Conservation (phyloP, 2,329 filamentous ascomycete species). For the Botryotinia narcissicola region DNA sequence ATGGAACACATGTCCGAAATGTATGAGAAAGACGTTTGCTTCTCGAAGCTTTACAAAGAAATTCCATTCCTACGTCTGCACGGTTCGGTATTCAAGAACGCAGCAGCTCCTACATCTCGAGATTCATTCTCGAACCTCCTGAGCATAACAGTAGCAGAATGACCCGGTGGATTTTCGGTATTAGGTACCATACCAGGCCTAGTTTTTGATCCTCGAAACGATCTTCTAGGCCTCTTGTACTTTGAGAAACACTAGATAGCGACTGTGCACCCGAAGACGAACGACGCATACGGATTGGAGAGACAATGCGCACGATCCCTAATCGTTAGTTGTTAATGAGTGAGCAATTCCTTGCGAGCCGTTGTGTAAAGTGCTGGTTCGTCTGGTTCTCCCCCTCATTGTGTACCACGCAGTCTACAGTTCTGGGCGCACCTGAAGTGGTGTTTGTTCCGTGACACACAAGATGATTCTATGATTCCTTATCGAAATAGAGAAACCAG, state of each 20-base stretch:
- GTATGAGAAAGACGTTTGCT: not conserved
- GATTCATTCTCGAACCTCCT: not conserved
- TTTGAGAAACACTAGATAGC: not conserved
- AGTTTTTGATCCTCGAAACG: not conserved
- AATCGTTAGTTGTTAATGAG: not conserved
- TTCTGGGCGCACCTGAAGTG: not conserved
- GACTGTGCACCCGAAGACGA: not conserved
- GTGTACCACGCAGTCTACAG: not conserved
- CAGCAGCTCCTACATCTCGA: not conserved
- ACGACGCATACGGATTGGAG: not conserved
- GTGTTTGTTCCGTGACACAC: too few species aligned
- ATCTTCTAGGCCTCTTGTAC: not conserved
- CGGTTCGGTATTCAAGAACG: not conserved
- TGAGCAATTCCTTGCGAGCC: not conserved
- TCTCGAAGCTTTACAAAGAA: not conserved
- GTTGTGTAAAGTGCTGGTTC: not conserved
- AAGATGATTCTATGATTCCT: not conserved
- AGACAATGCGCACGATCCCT: not conserved
- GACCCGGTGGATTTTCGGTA: not conserved
- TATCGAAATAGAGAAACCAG: too few species aligned
- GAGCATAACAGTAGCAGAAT: not conserved
- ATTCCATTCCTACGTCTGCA: not conserved
- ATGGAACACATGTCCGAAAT: not conserved
- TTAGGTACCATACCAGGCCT: not conserved
- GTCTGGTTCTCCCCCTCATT: not conserved